A percentile compares a stretch with the other conserved stretches of the same genome.
Conservation (phyloP, 345 rosid genomes). For the Eucalyptus marginata region DNA sequence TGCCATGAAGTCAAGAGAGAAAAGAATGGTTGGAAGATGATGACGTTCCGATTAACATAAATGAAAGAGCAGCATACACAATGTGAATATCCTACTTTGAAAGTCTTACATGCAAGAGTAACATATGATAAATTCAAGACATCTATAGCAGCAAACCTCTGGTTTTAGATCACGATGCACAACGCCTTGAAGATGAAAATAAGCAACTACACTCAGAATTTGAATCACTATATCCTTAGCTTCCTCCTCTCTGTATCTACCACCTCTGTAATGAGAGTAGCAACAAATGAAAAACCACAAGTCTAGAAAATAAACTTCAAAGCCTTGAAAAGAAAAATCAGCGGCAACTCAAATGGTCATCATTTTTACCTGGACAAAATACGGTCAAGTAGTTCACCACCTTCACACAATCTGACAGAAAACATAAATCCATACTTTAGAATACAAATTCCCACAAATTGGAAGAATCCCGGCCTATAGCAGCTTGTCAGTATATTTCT, state of each 20-base stretch:
- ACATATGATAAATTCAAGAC: neutral
- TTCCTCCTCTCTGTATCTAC: constrained; percentile 85
- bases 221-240: constrained; percentile 69
- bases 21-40: neutral
- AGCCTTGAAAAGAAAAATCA: neutral
- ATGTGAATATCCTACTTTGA: neutral
- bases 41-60: neutral
- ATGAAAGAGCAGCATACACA: neutral
- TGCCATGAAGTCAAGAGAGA: constrained; percentile 16
- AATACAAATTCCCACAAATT: neutral
- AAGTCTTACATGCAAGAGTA: neutral
- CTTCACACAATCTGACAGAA: constrained; percentile 79
- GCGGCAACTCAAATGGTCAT: neutral
- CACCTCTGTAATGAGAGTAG: constrained; percentile 56
- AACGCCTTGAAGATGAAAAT: constrained; percentile 96
- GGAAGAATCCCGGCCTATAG: neutral
- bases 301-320: neutral
- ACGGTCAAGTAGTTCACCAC: constrained; percentile 91
- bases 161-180: constrained; percentile 97
- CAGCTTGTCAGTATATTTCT: neutral
- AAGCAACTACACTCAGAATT: constrained; percentile 75
- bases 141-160: constrained; percentile 41
- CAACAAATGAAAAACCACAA: neutral
- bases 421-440: neutral
- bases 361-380: constrained; percentile 65